A percentile compares a stretch with the other conserved stretches of the same genome.
Conservation (phyloP, 2,329 filamentous ascomycete genomes). For the Raffaelea albimanens region DNA sequence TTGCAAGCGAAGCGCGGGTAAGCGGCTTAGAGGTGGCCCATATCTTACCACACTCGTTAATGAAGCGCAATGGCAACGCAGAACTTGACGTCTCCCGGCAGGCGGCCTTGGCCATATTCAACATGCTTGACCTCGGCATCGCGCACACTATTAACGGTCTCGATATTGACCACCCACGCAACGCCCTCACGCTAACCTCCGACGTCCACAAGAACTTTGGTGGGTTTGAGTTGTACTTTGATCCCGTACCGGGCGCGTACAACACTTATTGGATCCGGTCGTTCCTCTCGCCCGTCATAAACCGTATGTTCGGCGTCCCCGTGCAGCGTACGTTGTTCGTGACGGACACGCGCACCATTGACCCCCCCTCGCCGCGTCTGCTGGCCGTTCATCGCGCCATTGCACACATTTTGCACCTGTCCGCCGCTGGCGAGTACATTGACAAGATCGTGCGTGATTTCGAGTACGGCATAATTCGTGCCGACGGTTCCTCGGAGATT, state of each 20-base stretch:
- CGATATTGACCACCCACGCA: conserved; percentile 29
- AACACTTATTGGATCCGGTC: conserved; percentile 20
- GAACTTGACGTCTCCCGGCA: background rate
- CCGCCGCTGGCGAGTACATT: conserved; percentile 4
- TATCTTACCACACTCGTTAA: conserved; percentile 11
- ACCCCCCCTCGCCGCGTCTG: conserved; percentile 4
- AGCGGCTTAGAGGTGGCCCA: conserved; percentile 15
- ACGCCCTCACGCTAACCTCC: conserved; percentile 25
- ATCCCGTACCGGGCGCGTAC: conserved; percentile 12
- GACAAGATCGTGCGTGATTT: conserved; percentile 2
- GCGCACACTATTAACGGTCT: conserved; percentile 25
- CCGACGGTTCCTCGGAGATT: background rate
- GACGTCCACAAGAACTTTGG: conserved; percentile 21
- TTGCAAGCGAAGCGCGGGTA: conserved; percentile 7
- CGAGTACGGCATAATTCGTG: background rate
- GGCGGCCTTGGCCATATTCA: conserved; percentile 24
- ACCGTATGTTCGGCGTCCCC: background rate
- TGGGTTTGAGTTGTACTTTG: conserved; percentile 21
- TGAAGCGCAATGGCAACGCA: background rate
- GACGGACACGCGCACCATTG: conserved; percentile 1
- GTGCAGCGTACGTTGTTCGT: conserved; percentile 2
- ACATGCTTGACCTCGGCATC: conserved; percentile 30
- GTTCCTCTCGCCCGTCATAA: conserved; percentile 9
- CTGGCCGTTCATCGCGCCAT: conserved; percentile 5
- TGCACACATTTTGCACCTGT: conserved; percentile 5